phyloP scores from a whole-genome alignment of 2,329 filamentous ascomycete species.

The Arthroderma sp. region DNA sequence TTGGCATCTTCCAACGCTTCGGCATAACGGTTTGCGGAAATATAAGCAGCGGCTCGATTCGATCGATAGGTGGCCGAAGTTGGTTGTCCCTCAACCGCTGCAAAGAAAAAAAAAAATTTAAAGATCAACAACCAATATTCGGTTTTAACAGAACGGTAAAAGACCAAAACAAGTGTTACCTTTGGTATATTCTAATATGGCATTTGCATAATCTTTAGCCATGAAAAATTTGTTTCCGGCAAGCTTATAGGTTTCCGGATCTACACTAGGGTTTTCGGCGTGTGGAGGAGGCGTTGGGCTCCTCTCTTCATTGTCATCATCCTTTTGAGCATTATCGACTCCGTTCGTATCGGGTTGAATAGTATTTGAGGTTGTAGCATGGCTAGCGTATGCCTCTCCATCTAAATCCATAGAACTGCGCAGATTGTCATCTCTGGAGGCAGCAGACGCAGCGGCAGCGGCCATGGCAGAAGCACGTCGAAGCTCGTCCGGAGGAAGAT shows the following conservation, averaged over 20 bases:
- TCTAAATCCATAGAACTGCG: slow-evolving; percentile 67
- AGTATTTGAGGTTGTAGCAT: slow-evolving; percentile 31
- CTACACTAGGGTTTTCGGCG: slow-evolving; percentile 41
- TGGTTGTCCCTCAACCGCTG: slow-evolving; percentile 80
- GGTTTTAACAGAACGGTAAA: background rate
- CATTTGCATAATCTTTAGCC: slow-evolving; percentile 74
- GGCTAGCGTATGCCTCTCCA: slow-evolving; percentile 45
- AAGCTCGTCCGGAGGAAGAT: slow-evolving; percentile 78
- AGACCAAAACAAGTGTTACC: slow-evolving; percentile 43
- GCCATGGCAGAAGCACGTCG: slow-evolving; percentile 55
- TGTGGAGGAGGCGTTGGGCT: slow-evolving; percentile 37
- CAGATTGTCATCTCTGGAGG: background rate
- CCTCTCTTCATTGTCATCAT: slow-evolving; percentile 20
- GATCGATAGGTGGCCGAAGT: slow-evolving; percentile 79
- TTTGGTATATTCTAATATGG: slow-evolving; percentile 89
- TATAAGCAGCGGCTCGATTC: slow-evolving; percentile 89
- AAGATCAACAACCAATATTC: background rate
- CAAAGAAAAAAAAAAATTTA: slow-evolving; percentile 4
- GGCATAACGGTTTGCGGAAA: slow-evolving; percentile 68
- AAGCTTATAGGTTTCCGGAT: slow-evolving; percentile 84
- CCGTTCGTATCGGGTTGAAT: slow-evolving; percentile 19
- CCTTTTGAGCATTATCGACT: slow-evolving; percentile 11
- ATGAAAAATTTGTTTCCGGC: slow-evolving; percentile 96
- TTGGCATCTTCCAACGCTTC: slow-evolving; percentile 79
- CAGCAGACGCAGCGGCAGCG: slow-evolving; percentile 22